These are phyloP conservation scores for Tricholoma hemisulphureum DNA, from an alignment of 768 basidiomycete species.

Conservation along the genomic window DNA sequence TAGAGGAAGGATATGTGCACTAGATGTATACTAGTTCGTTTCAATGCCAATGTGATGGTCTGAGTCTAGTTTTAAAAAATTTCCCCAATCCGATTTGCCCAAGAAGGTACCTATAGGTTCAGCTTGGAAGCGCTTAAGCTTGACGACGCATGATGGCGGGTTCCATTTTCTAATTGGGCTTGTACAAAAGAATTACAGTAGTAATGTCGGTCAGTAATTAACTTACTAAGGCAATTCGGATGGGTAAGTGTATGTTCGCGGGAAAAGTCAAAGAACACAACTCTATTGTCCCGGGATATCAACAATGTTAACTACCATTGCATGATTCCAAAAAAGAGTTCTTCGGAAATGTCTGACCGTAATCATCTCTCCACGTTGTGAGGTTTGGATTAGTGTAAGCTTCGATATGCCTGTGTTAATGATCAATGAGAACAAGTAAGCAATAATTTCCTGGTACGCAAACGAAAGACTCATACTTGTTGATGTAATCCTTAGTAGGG, in stretches of 20 bases:
- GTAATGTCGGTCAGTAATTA: not conserved
- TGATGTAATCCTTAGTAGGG: conserved; percentile 68
- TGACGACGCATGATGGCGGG: no score
- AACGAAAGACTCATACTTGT: conserved; percentile 37
- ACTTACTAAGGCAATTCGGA: not conserved
- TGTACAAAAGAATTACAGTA: no score
- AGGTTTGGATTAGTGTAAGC: conserved; percentile 68
- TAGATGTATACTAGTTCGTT: not conserved
- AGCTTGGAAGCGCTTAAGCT: no score
- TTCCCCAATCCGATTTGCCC: no score
- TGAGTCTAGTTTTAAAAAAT: no score
- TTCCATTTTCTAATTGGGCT: no score
- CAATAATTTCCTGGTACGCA: not conserved
- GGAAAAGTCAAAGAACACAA: not conserved
- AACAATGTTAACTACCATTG: not conserved
- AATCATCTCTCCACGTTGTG: conserved; percentile 44
- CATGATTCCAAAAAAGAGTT: conserved; percentile 43
- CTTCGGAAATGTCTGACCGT: conserved; percentile 53
- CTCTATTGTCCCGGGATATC: not conserved
- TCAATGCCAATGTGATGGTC: no score
- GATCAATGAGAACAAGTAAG: not conserved
- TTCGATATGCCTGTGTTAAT: conserved; percentile 42
- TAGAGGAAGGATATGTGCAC: not conserved
- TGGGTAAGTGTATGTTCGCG: not conserved
- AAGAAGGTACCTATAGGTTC: no score